Base-by-base conservation (phyloP, 2,329 filamentous ascomycete genomes). In the Penicillium expansum region DNA sequence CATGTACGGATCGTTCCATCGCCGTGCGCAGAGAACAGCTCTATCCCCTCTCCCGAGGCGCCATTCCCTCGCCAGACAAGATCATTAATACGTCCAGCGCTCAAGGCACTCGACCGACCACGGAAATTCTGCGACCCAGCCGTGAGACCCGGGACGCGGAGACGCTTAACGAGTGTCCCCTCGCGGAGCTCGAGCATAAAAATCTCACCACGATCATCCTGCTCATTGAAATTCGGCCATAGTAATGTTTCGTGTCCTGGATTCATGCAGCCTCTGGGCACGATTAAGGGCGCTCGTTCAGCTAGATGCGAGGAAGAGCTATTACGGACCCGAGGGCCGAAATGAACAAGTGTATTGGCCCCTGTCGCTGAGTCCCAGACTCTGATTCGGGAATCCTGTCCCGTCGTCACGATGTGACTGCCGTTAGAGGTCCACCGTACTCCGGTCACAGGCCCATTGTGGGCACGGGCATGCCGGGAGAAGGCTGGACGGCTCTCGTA, bases 311-410 rank as follows among this genome's bases (percentile, higher is more conserved):
- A 82, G 52, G 60, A 82, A 48, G 61, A 79, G 73, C 62, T 81
- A 71, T 97, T 97, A 65, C 87, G 88, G 39, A 97, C 82, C 29
- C 86, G 82, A 0, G 92, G 90, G 0, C 92, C 92, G 69, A 97
- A 97, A 71, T 88, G 92, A 0, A 89, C 90, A 6, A 97, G 83
- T 0, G 90, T 95, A 72, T 97, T 97, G 18, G 88, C 88, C 2
- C 92, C 91, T 0, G 85, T 90, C 0, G 81, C 81, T 1, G 89
- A 85, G 69, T 96, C 84, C 93, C 93, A 97, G 1, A 97, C 90
- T 5, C 92, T 84, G 60, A 97, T 87, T 9, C 88, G 85, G 48
- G 90, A 82, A 71, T 97, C 94, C 56, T 95, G 89, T 0, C 92
- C 92, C 2, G 90, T 83, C 0, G 89, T 91, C 13, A 97, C 80